phyloP scores from a whole-genome alignment of 2,329 filamentous ascomycete genomes.

The Aspergillus versicolor region DNA sequence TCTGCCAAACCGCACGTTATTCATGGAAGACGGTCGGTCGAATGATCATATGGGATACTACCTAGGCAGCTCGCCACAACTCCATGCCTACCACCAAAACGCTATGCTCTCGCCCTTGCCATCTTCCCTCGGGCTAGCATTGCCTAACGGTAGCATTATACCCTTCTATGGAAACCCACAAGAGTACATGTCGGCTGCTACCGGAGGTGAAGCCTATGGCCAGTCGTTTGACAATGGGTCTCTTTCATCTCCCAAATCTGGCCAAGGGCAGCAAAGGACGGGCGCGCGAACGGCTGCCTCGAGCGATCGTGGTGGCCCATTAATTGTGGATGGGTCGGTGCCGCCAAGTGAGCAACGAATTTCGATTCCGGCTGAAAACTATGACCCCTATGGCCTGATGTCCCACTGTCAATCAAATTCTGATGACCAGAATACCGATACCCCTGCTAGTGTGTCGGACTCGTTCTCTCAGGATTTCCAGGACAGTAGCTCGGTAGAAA shows the following conservation, averaged over 20 bases:
- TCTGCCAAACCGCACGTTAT: constrained; percentile 33
- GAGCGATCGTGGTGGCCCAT: constrained; percentile 37
- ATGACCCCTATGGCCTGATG: constrained; percentile 36
- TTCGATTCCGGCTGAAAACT: constrained; percentile 32
- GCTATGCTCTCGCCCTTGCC: constrained; percentile 39
- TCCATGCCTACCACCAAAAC: constrained; percentile 42
- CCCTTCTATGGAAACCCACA: constrained; percentile 32
- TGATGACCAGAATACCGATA: constrained; percentile 38
- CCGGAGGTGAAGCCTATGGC: constrained; percentile 26
- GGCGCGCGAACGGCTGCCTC: constrained; percentile 29
- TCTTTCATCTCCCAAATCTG: constrained; percentile 19
- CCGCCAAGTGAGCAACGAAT: constrained; percentile 38
- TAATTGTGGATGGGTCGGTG: constrained; percentile 50
- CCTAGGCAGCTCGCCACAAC: constrained; percentile 43
- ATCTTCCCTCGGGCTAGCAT: constrained; percentile 37
- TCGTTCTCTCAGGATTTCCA: constrained; percentile 40
- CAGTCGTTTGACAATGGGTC: constrained; percentile 24
- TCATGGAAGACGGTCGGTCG: constrained; percentile 38
- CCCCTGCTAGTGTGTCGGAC: constrained; percentile 39
- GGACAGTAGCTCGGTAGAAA: constrained; percentile 37
- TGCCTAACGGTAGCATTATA: constrained; percentile 39
- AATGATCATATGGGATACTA: constrained; percentile 50
- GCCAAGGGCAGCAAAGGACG: constrained; percentile 22
- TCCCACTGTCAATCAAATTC: constrained; percentile 44
- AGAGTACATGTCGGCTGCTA: constrained; percentile 32